Evolutionary conservation across 257 asterid genomes (phyloP).

Genomic region (Rehmannia glutinosa): DNA sequence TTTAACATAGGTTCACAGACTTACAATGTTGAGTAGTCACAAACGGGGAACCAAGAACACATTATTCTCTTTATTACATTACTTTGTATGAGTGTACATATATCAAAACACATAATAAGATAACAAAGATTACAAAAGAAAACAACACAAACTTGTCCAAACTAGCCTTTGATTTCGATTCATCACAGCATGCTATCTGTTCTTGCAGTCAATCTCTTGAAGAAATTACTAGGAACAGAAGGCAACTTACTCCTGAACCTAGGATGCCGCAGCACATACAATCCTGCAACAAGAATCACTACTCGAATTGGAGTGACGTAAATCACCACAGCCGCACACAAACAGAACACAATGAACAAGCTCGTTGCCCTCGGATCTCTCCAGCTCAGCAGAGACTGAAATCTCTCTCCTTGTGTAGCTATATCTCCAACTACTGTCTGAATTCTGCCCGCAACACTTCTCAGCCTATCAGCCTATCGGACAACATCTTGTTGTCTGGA

Average conservation of each 20-base stretch:
- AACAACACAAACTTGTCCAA: not conserved
- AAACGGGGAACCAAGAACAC: not conserved
- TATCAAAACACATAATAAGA: not conserved
- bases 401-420: slow-evolving; percentile 77
- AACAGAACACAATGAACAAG: slow-evolving; percentile 54
- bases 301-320: slow-evolving; percentile 51
- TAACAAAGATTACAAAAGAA: not conserved
- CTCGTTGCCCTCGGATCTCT: slow-evolving; percentile 78
- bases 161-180: not conserved
- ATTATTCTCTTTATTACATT: slow-evolving; percentile 7
- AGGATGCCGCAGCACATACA: slow-evolving; percentile 63
- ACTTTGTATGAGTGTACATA: not conserved
- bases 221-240: slow-evolving; percentile 61
- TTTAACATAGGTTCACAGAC: not conserved
- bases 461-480: slow-evolving; percentile 71
- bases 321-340: slow-evolving; percentile 51
- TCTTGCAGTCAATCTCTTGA: slow-evolving; percentile 57
- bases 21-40: not conserved
- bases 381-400: slow-evolving; percentile 63
- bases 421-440: slow-evolving; percentile 74
- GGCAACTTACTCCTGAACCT: slow-evolving; percentile 72
- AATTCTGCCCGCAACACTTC: slow-evolving; percentile 73
- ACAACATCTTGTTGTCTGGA: slow-evolving; percentile 38
- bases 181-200: slow-evolving; percentile 66
- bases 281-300: slow-evolving; percentile 43